Base-by-base conservation (phyloP, 1,284 basidiomycete genomes). In the Omphalotus olearius region DNA sequence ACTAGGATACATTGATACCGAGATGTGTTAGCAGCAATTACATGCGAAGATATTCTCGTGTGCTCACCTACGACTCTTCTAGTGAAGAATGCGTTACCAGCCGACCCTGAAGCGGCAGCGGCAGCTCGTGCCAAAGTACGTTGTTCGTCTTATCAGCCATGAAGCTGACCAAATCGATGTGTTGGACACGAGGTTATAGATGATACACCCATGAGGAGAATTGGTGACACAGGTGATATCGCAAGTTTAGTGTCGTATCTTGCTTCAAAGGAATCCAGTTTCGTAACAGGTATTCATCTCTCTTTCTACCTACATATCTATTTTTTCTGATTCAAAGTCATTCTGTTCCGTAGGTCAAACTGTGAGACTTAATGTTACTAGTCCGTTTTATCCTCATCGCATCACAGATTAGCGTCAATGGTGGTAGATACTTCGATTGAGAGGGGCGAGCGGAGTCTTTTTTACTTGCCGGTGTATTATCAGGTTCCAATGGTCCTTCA, bases 201-300 rank as follows among this genome's bases (percentile, higher is more conserved):
- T 3, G 47, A 33, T 13, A 26, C 38, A n/a, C 36, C 57, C 5
- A 30, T 59, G 16, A 59, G 57, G 6, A 40, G 54, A 11, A 45
- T 51, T n/a, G 60, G 59, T 1, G 50, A 20, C 13, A 50, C 56
- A 16, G 57, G 45, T 14, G 61, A 62, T 26, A 54, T 63, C 16
- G 61, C 59, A 0, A 50, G 47, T 16, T 41, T 59, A 14, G 62
- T 62, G 7, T 60, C 62, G 3, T 63, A 56, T 44, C 47, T 63
- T 1, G 58, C 55, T 0, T 57, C 50, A 14, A 45, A 57, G 20
- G 49, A 53, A 20, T 44, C 57, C 11, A 36, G 47, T 18, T 59
- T 53, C 41, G 49, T 59, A 23, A 59, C 57, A 4, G 57, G 57
- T 53, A 35, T 10, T 7, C 26, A 16, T 28, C 18, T 14, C 5